These are phyloP conservation scores for Hypoxylon sp. DNA, from an alignment of 2,329 filamentous ascomycete genomes.

Conservation along the genomic window DNA sequence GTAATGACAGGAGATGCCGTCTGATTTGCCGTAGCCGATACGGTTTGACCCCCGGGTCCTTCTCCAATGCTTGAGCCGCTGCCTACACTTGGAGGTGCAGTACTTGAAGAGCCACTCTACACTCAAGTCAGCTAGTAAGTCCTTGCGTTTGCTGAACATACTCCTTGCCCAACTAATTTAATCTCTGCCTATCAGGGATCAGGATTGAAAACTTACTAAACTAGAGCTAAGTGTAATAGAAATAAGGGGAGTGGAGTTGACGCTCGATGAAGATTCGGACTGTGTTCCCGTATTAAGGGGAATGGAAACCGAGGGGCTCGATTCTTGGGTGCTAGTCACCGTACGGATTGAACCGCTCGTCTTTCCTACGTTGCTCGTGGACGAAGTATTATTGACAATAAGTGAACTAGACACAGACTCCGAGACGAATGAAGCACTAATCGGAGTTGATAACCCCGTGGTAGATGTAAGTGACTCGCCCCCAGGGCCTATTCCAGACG, in stretches of 20 bases:
- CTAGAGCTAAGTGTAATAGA: constrained; percentile 8
- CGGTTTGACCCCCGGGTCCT: constrained; percentile 22
- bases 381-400: constrained; percentile 20
- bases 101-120: constrained; percentile 23
- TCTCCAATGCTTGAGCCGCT: constrained; percentile 10
- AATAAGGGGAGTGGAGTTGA: constrained; percentile 8
- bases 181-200: background rate
- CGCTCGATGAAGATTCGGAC: background rate
- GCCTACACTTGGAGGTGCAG: background rate
- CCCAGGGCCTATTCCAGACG: constrained; percentile 14
- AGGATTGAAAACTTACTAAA: constrained; percentile 24
- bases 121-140: constrained; percentile 7
- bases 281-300: background rate
- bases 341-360: constrained; percentile 22
- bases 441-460: constrained; percentile 5
- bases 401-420: constrained; percentile 4
- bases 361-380: constrained; percentile 18
- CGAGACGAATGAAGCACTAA: constrained; percentile 9
- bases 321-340: constrained; percentile 17
- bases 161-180: background rate
- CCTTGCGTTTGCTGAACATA: background rate
- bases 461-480: constrained; percentile 12
- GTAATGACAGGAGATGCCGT: constrained; percentile 14
- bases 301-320: constrained; percentile 4
- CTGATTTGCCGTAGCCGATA: constrained; percentile 16